Conservation (phyloP, 768 basidiomycete genomes). For the Termitomyces heimii region DNA sequence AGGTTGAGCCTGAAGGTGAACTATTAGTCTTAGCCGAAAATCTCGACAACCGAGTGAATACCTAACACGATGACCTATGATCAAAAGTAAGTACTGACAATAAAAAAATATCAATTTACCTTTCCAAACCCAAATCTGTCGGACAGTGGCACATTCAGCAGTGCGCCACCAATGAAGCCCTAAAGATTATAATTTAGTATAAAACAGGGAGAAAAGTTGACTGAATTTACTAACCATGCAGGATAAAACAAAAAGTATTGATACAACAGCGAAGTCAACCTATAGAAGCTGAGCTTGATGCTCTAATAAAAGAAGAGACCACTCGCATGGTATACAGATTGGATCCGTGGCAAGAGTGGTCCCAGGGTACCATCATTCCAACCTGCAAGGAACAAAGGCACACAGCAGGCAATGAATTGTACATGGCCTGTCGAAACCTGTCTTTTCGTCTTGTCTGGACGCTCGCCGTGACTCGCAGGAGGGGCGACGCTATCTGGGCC, state of each 20-base stretch:
- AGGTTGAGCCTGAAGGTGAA: constrained; percentile 27
- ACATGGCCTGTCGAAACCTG: constrained; percentile 23
- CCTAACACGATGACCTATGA: constrained; percentile 20
- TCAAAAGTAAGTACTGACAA: background rate
- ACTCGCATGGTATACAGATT: constrained; percentile 2
- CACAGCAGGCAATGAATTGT: constrained; percentile 53
- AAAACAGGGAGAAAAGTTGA: background rate
- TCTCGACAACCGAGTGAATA: background rate
- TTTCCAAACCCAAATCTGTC: constrained; percentile 26
- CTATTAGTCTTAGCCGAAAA: background rate
- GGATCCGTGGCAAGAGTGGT: constrained; percentile 8
- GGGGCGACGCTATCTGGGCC: background rate
- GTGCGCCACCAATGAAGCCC: constrained; percentile 25
- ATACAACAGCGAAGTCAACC: constrained; percentile 34
- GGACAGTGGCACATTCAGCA: constrained; percentile 23
- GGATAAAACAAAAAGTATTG: constrained; percentile 36
- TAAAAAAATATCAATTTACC: constrained; percentile 12
- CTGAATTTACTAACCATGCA: constrained; percentile 19
- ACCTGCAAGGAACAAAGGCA: constrained; percentile 41
- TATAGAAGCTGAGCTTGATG: constrained; percentile 3
- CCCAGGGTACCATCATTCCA: constrained; percentile 9
- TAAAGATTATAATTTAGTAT: background rate
- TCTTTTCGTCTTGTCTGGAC: constrained; percentile 11
- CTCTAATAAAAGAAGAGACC: background rate
- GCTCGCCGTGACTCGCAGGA: background rate